phyloP scores from a whole-genome alignment of 192 early-diverging fungal genomes.

The Coemansia nantahalensis region DNA sequence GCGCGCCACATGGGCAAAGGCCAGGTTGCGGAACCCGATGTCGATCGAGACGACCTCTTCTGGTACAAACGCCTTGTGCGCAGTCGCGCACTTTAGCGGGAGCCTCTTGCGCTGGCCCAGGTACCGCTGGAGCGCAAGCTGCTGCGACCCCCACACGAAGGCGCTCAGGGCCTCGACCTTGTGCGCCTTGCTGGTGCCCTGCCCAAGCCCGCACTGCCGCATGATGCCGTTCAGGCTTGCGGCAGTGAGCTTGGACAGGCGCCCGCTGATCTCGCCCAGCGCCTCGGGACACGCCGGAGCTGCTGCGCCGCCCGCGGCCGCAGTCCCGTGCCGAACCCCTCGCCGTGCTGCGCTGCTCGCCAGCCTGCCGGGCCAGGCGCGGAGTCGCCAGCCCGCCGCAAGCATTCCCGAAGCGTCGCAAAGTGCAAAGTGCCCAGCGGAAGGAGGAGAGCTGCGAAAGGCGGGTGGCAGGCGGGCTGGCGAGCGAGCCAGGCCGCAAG shows the following conservation, averaged over 20 bases:
- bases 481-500: too few species aligned
- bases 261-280: slow-evolving; percentile 5
- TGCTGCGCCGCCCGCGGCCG: background rate
- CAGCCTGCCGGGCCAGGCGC: background rate
- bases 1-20: slow-evolving; percentile 42
- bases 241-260: slow-evolving; percentile 22
- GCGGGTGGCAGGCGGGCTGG: too few species aligned
- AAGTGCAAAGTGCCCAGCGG: too few species aligned
- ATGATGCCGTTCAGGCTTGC: slow-evolving; percentile 33
- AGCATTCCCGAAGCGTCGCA: background rate
- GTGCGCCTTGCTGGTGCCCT: slow-evolving; percentile 30
- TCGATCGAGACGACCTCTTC: slow-evolving; percentile 52
- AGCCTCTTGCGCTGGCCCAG: slow-evolving; percentile 1
- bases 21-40: slow-evolving; percentile 53
- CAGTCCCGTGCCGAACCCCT: background rate
- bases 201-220: slow-evolving; percentile 36
- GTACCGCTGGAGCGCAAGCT: slow-evolving; percentile 22
- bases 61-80: slow-evolving; percentile 24
- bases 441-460: too few species aligned
- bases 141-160: slow-evolving; percentile 34
- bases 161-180: slow-evolving; percentile 29
- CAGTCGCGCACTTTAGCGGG: slow-evolving; percentile 4
- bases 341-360: background rate
- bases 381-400: background rate
- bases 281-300: background rate